phyloP scores from a whole-genome alignment of 805 yeast species.

The Barnettozyma populi region DNA sequence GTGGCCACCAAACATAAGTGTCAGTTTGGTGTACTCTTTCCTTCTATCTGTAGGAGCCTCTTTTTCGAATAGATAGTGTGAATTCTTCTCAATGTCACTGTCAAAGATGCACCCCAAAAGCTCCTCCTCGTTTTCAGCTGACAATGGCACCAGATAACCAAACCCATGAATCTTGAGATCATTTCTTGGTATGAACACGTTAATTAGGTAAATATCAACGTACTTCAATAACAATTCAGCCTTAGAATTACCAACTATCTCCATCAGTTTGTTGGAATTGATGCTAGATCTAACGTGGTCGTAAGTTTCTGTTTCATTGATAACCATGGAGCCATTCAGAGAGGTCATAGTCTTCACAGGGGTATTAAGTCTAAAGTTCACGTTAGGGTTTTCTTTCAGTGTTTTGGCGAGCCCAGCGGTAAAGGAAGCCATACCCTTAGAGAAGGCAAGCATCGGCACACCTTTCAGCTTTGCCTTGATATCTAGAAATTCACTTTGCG shows the following conservation, averaged over 20 bases:
- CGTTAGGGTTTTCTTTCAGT: conserved; percentile 35
- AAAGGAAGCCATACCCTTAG: conserved; percentile 50
- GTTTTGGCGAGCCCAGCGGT: conserved; percentile 39
- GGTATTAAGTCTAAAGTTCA: conserved; percentile 31
- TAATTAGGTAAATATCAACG: conserved; percentile 56
- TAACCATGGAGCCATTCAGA: neutral
- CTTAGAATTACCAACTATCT: conserved; percentile 3
- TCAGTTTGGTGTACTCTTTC: conserved; percentile 54
- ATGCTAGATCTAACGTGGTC: conserved; percentile 61
- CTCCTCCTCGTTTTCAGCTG: conserved; percentile 41
- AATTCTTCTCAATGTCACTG: conserved; percentile 68
- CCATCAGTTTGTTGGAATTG: conserved; percentile 37
- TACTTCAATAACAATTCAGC: conserved; percentile 18
- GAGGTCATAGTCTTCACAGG: conserved; percentile 15
- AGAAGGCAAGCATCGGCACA: conserved; percentile 58
- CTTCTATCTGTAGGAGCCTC: conserved; percentile 11
- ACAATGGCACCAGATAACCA: conserved; percentile 78
- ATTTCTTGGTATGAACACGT: conserved; percentile 51
- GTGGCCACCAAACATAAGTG: conserved; percentile 91
- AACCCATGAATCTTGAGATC: conserved; percentile 58
- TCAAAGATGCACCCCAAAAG: conserved; percentile 88
- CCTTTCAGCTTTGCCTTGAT: conserved; percentile 32
- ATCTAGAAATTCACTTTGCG: conserved; percentile 34
- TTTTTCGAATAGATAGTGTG: conserved; percentile 26
- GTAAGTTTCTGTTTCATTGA: conserved; percentile 21